Evolutionary conservation across 169 alveolate species (phyloP), one percentile per base, ranked within the genome.

Genomic region (Eimeria necatrix): DNA sequence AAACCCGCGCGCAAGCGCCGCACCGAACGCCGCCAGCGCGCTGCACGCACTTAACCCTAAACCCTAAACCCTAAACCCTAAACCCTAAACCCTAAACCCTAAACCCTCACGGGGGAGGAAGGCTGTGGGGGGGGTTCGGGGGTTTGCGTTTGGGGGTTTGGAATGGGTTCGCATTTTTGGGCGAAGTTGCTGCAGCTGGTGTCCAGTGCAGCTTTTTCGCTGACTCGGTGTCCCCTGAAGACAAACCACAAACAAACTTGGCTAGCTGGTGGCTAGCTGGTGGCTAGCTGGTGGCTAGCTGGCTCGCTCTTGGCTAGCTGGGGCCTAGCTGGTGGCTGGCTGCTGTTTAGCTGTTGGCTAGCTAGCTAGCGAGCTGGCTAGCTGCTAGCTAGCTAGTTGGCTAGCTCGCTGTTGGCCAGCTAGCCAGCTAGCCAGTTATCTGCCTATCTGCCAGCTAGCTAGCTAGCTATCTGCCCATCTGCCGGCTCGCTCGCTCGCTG

Each of bases 191-290:
- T 49, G 71, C 89, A 80, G 71, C 71, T 52, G 41, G 89, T 80
- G 71, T 80, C 89, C 51, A 22, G 12, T 6, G 49, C 51, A 12
- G 89, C 89, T 14, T 24, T 24, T n/a, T 80, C 89, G 49, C 89
- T 80, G 1, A 80, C 71, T 49, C 71, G 89, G 48, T 80, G 89
- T 9, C 89, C 89, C 20, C 89, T 80, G 52, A 49, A n/a, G 8
- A 49, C 46, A 12, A 32, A 46, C 51, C 18, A 24, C 48, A 16
- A 68, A 9, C 12, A 68, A 22, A 18, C 78, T 18, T 32, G 78
- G 8, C 64, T 56, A 14, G 64, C 64, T 9, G 20, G 14, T 56
- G 64, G 8, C 64, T 56, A 56, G n/a, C n/a, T n/a, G n/a, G n/a
- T n/a, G n/a, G n/a, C n/a, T n/a, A n/a, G n/a, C n/a, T n/a, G n/a